These are phyloP conservation scores for Aureobasidium sp. DNA, from an alignment of 2,329 filamentous ascomycete genomes.

Conservation along the genomic window DNA sequence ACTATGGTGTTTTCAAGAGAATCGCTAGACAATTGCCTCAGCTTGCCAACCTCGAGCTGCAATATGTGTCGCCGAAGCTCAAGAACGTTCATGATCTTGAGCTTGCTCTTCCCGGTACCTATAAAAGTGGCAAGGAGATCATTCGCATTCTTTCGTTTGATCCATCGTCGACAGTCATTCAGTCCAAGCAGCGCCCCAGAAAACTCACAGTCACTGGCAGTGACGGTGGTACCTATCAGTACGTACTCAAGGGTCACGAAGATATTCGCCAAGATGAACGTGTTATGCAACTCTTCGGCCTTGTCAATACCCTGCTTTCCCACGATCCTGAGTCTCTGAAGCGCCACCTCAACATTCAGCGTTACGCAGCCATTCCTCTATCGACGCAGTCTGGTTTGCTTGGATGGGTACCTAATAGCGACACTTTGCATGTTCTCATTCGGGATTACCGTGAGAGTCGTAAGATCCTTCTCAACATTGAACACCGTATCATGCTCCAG, in stretches of 20 bases:
- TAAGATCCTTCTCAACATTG: slow-evolving; percentile 97
- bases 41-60: slow-evolving; percentile 83
- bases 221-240: slow-evolving; percentile 80
- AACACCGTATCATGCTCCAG: slow-evolving; percentile 98
- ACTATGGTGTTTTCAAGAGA: slow-evolving; percentile 96
- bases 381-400: slow-evolving; percentile 93
- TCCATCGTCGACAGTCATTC: slow-evolving; percentile 81
- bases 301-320: slow-evolving; percentile 89
- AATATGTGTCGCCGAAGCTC: slow-evolving; percentile 93
- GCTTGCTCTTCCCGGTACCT: slow-evolving; percentile 91
- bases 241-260: slow-evolving; percentile 95
- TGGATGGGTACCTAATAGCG: slow-evolving; percentile 95
- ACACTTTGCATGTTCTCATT: slow-evolving; percentile 93
- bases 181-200: slow-evolving; percentile 90
- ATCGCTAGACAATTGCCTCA: slow-evolving; percentile 91
- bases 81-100: slow-evolving; percentile 79
- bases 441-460: slow-evolving; percentile 94
- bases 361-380: slow-evolving; percentile 91
- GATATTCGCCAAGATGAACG: slow-evolving; percentile 98
- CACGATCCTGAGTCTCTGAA: slow-evolving; percentile 97
- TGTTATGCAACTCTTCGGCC: slow-evolving; percentile 97
- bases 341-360: slow-evolving; percentile 90
- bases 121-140: slow-evolving; percentile 69
- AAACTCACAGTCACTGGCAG: slow-evolving; percentile 84
- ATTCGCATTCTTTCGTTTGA: slow-evolving; percentile 87